Evolutionary conservation across 805 yeast genomes (phyloP).

Genomic region (Millerozyma acaciae): DNA sequence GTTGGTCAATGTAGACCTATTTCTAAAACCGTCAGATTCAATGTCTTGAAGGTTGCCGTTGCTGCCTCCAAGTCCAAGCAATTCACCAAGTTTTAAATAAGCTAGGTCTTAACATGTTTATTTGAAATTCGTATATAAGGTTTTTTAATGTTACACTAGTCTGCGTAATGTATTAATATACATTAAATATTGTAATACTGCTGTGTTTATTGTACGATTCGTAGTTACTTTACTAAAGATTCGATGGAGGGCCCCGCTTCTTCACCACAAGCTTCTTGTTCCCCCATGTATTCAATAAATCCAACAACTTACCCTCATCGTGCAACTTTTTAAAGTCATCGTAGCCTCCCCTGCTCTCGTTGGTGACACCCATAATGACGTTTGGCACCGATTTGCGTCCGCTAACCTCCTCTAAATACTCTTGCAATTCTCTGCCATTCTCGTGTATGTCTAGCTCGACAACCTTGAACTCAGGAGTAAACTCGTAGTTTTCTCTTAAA

Average conservation of each 20-base stretch:
- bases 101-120: slow-evolving; percentile 3
- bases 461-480: slow-evolving; percentile 66
- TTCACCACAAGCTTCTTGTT: slow-evolving; percentile 46
- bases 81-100: slow-evolving; percentile 88
- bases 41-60: slow-evolving; percentile 93
- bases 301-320: slow-evolving; percentile 49
- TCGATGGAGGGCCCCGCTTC: slow-evolving; percentile 56
- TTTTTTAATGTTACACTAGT: slow-evolving; percentile 16
- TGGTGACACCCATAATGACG: slow-evolving; percentile 62
- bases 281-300: slow-evolving; percentile 60
- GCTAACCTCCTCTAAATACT: slow-evolving; percentile 59
- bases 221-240: slow-evolving; percentile 20
- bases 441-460: slow-evolving; percentile 82
- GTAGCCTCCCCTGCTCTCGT: slow-evolving; percentile 74
- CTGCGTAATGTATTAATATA: slow-evolving; percentile 6
- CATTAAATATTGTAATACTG: slow-evolving; percentile 1
- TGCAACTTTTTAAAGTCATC: slow-evolving; percentile 74
- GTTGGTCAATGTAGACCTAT: slow-evolving; percentile 99
- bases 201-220: background rate
- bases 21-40: slow-evolving; percentile 99
- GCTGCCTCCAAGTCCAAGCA: slow-evolving; percentile 88
- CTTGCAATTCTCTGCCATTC: slow-evolving; percentile 73
- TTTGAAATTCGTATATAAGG: slow-evolving; percentile 10
- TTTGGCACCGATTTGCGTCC: slow-evolving; percentile 92
- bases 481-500: slow-evolving; percentile 56